These are phyloP conservation scores for Clavispora asparagi DNA, from an alignment of 805 yeast species.

Conservation along the genomic window DNA sequence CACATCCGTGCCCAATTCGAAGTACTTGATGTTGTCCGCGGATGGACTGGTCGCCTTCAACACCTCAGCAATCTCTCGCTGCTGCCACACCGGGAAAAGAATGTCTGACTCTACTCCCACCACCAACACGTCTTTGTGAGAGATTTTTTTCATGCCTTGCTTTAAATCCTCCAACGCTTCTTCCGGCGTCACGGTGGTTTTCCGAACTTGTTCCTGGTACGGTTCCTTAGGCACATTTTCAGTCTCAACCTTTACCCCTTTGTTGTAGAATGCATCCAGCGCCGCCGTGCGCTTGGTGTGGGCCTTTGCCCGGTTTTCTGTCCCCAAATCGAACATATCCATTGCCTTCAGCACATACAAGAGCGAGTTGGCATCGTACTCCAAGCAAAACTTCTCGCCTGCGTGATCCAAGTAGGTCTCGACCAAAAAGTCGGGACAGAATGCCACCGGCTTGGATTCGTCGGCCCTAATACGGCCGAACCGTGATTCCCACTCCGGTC, in stretches of 20 bases:
- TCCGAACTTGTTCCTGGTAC: conserved; percentile 46
- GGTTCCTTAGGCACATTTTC: conserved; percentile 44
- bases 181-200: conserved; percentile 44
- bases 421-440: conserved; percentile 89
- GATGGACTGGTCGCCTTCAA: conserved; percentile 30
- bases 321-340: conserved; percentile 86
- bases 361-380: conserved; percentile 86
- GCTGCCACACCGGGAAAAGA: conserved; percentile 93
- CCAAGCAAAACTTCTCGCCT: conserved; percentile 88
- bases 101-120: conserved; percentile 93
- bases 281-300: conserved; percentile 33
- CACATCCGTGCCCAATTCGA: conserved; percentile 70
- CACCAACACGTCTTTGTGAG: conserved; percentile 64
- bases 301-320: conserved; percentile 42
- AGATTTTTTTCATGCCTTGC: conserved; percentile 58
- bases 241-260: conserved; percentile 1
- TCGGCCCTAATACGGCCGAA: conserved; percentile 87
- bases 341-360: conserved; percentile 87
- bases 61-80: conserved; percentile 67
- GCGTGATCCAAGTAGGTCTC: conserved; percentile 93
- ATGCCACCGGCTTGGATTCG: conserved; percentile 71
- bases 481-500: conserved; percentile 95
- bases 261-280: conserved; percentile 15
- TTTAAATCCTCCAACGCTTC: conserved; percentile 58
- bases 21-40: conserved; percentile 45